These are phyloP conservation scores for Salisapilia sapeloensis DNA, from an alignment of 352 stramenopile genomes.

Conservation along the genomic window DNA sequence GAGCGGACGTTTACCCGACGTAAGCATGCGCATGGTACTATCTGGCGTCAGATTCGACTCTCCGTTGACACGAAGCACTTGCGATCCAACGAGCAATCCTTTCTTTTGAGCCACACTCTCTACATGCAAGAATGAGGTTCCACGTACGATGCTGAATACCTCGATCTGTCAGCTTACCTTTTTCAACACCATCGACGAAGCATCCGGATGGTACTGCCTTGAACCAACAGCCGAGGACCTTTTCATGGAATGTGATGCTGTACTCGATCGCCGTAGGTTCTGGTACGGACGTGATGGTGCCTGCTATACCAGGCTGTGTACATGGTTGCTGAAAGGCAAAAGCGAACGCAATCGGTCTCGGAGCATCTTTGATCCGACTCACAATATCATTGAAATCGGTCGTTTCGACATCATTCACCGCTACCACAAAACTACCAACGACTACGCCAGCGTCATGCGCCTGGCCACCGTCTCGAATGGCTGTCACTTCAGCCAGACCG, in stretches of 20 bases:
- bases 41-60: conserved; percentile 19
- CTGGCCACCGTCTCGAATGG: conserved; percentile 29
- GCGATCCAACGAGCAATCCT: conserved; percentile 48
- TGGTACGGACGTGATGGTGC: conserved; percentile 31
- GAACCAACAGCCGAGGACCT: conserved; percentile 40
- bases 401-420: conserved; percentile 33
- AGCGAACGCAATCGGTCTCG: conserved; percentile 40
- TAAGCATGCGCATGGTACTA: conserved; percentile 31
- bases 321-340: no score
- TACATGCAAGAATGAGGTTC: neutral
- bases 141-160: neutral
- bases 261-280: conserved; percentile 39
- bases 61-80: conserved; percentile 49
- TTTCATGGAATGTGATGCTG: conserved; percentile 33
- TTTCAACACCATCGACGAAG: conserved; percentile 37
- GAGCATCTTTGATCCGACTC: conserved; percentile 20
- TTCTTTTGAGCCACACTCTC: conserved; percentile 28
- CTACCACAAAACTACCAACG: conserved; percentile 59
- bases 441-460: conserved; percentile 42
- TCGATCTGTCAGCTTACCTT: conserved; percentile 6
- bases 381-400: conserved; percentile 63
- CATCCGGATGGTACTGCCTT: conserved; percentile 28
- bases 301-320: conserved; percentile 11
- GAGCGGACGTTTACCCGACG: conserved; percentile 31
- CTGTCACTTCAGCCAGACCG: conserved; percentile 53